phyloP scores from a whole-genome alignment of 495 filamentous ascomycete genomes.

The Xylaria intraflava region DNA sequence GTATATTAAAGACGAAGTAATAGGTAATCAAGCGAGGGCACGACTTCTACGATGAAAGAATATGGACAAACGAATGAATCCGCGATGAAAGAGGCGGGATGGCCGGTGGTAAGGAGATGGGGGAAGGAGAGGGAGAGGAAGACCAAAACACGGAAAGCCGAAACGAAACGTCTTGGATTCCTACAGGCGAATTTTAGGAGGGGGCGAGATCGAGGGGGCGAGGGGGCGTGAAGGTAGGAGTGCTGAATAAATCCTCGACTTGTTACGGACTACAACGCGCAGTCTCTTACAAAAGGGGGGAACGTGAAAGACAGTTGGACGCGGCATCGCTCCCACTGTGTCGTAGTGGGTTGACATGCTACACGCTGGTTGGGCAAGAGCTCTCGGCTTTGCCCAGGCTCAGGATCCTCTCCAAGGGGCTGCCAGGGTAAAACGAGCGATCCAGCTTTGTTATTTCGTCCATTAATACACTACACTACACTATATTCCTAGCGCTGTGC shows the following conservation, averaged over 20 bases:
- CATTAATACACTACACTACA: no score
- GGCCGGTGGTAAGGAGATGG: conserved; percentile 27
- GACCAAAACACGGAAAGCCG: conserved; percentile 34
- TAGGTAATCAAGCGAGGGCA: conserved; percentile 35
- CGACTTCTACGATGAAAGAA: conserved; percentile 38
- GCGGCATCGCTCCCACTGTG: background rate
- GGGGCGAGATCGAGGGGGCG: conserved; percentile 22
- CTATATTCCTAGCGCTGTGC: no score
- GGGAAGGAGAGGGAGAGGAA: conserved; percentile 31
- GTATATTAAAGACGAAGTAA: conserved; percentile 32
- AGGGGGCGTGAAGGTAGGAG: conserved; percentile 4
- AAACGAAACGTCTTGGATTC: conserved; percentile 41
- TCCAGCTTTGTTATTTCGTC: background rate
- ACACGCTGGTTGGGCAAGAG: background rate
- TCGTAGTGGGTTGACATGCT: background rate
- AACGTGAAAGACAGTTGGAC: background rate
- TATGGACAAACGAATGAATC: conserved; percentile 41
- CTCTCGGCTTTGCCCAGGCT: background rate
- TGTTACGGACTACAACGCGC: background rate
- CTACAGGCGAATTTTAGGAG: conserved; percentile 32
- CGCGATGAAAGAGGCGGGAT: conserved; percentile 28
- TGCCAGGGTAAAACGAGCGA: background rate
- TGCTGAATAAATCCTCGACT: conserved; percentile 1
- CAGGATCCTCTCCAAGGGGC: background rate
- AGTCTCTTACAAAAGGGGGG: conserved; percentile 1